Evolutionary conservation across 202 grass and related monocot species (phyloP), one percentile per base, ranked within the genome.

Genomic region (Carex arenaria): DNA sequence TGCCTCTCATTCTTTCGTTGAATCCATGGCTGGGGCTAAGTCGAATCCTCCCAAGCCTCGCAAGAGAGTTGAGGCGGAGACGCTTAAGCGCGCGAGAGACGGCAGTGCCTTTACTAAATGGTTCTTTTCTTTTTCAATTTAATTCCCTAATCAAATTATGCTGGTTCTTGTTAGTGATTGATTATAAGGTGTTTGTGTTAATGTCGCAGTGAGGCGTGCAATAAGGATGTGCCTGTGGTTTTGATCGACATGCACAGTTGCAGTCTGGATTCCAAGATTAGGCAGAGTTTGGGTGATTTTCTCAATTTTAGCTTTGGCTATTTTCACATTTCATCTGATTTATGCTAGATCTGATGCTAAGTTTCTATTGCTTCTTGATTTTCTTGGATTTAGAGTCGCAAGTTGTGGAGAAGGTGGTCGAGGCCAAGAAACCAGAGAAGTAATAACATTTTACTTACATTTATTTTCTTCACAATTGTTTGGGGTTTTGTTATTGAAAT

Each of bases 191-290:
- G 49, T 55, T 42, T 60, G 61, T 76, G 28, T 9, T 79, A 85
- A 72, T 66, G 14, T 80, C 47, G 12, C 87, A 98, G 95, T 81
- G 93, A 99, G 53, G 86, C 85, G 10, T 99, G 88, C 86, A 90
- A 89, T 26, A 99, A 92, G 85, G 85, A 92, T 23, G 89, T 99
- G 20, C 83, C 96, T 28, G 84, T 99, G 77, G 96, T 89, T 30
- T 90, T 99, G 85, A 94, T 95, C 77, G 96, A 95, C 81, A 93
- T 99, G 88, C 96, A 98, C 72, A 95, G 89, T 81, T 95, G 91
- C 84, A 93, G 91, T 82, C 89, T 93, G 5, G 89, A 97, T 84
- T 82, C 82, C 28, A 89, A 97, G 84, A 93, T 97, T 85, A 79
- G 86, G 67, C 86, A 69, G 84, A 91, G n/a, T 54, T 89, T 93